Evolutionary conservation across 139 green algal genomes (phyloP), one percentile per base, ranked within the genome.

Genomic region (Raphidocelis subcapitata): DNA sequence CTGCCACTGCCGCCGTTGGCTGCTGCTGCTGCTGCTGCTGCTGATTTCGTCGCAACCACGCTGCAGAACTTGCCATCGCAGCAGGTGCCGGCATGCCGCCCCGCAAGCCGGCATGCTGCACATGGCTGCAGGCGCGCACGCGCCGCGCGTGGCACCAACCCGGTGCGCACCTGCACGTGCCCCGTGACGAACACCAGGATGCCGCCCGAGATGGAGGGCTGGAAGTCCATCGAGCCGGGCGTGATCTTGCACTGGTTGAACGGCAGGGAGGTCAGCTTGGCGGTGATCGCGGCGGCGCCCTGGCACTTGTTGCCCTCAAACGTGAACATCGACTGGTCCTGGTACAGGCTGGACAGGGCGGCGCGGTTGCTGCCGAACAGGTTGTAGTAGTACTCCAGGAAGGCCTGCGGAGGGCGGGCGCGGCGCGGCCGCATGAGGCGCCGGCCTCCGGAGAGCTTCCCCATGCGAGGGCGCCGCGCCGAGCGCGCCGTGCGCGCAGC

Each of bases 381-480:
- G 32, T 84, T 78, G 69, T 99, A 99, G 75, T 97, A 99, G 87
- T 98, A 94, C 36, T 92, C 80, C 29, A 94, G 83, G 73, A 99
- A 99, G 2, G 93, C 94, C 89, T 98, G 84, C 37, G 47, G 36
- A 3, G 41, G 12, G 8, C 41, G 41, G 41, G 12, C 8, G 12
- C 8, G 8, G 12, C 8, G 41, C 41, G n/a, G n/a, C n/a, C n/a
- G n/a, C n/a, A n/a, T n/a, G n/a, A n/a, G n/a, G n/a, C n/a, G n/a
- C n/a, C n/a, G n/a, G n/a, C n/a, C n/a, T n/a, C n/a, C n/a, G n/a
- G n/a, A n/a, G n/a, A n/a, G n/a, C n/a, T n/a, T n/a, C n/a, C n/a
- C n/a, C n/a, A n/a, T n/a, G n/a, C n/a, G n/a, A n/a, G n/a, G n/a
- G n/a, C n/a, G n/a, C n/a, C n/a, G n/a, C n/a, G n/a, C n/a, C n/a